phyloP scores from a whole-genome alignment of 2,329 filamentous ascomycete species.

The Arthrobotrys conoides region DNA sequence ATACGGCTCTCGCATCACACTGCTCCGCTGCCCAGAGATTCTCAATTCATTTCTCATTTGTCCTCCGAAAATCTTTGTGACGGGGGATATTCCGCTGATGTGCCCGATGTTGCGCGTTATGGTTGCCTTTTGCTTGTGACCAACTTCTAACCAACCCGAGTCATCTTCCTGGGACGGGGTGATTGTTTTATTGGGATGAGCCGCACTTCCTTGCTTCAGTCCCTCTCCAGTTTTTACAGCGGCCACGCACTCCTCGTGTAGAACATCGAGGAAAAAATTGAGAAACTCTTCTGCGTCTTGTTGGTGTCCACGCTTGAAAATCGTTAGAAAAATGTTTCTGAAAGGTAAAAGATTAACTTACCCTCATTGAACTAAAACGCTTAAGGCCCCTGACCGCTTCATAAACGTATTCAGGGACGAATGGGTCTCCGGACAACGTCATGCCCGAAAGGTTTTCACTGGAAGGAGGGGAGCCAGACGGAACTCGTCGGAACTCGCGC shows the following conservation, averaged over 20 bases:
- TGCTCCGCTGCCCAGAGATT: conserved; percentile 87
- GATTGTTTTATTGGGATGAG: conserved; percentile 65
- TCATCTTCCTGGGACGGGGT: conserved; percentile 67
- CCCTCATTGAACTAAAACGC: conserved; percentile 91
- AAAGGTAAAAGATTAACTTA: conserved; percentile 69
- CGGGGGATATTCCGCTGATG: conserved; percentile 77
- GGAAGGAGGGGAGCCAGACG: conserved; percentile 77
- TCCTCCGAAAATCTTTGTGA: conserved; percentile 95
- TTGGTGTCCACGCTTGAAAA: conserved; percentile 84
- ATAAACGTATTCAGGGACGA: conserved; percentile 95
- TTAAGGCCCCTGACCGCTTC: conserved; percentile 88
- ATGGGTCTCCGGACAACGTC: conserved; percentile 89
- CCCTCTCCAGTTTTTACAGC: conserved; percentile 74
- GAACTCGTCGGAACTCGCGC: conserved; percentile 80
- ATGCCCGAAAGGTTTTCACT: conserved; percentile 83
- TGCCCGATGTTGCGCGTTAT: conserved; percentile 78
- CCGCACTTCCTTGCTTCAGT: conserved; percentile 64
- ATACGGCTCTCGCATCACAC: conserved; percentile 92
- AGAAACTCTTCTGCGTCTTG: conserved; percentile 98
- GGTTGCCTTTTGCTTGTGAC: conserved; percentile 87
- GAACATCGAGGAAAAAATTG: conserved; percentile 89
- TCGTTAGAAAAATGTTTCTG: conserved; percentile 59
- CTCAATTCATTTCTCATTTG: conserved; percentile 89
- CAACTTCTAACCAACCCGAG: conserved; percentile 93
- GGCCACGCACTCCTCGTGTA: conserved; percentile 90